A percentile compares a stretch with the other conserved stretches of the same genome.
Evolutionary conservation across 1,139 yeast species (phyloP).

Genomic region (Yamadazyma dushanensis): DNA sequence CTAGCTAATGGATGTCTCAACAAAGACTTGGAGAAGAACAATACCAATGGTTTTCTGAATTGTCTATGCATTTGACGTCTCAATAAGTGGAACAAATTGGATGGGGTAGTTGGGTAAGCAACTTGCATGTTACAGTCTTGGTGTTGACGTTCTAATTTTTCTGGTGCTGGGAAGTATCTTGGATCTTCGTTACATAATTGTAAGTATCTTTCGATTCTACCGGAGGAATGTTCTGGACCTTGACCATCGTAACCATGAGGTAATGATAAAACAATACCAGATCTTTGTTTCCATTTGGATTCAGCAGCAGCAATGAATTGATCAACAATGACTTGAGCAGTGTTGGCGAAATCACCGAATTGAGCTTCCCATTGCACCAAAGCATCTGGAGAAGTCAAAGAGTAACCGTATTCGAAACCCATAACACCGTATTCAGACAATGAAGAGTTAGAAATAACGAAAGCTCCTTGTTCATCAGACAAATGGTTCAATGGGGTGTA

Average conservation of each 20-base stretch:
- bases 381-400: conserved; percentile 93
- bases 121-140: conserved; percentile 98
- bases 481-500: conserved; percentile 84
- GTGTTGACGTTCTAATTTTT: conserved; percentile 92
- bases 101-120: conserved; percentile 98
- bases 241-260: conserved; percentile 99
- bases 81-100: conserved; percentile 92
- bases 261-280: conserved; percentile 90
- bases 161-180: conserved; percentile 86
- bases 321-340: conserved; percentile 96
- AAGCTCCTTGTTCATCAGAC: conserved; percentile 80
- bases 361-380: conserved; percentile 99
- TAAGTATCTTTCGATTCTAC: conserved; percentile 95
- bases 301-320: conserved; percentile 98
- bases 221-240: conserved; percentile 99
- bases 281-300: conserved; percentile 98
- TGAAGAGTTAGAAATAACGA: conserved; percentile 91
- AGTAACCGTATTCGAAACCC: conserved; percentile 99
- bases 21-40: conserved; percentile 90
- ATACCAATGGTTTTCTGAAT: conserved; percentile 91
- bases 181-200: conserved; percentile 96
- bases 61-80: conserved; percentile 99
- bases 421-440: conserved; percentile 98
- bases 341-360: conserved; percentile 99
- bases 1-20: conserved; percentile 98